A percentile compares a stretch with the other conserved stretches of the same genome.
These are phyloP conservation scores for Chrysophaeum taylorii DNA, from an alignment of 352 stramenopile genomes.

Conservation along the genomic window DNA sequence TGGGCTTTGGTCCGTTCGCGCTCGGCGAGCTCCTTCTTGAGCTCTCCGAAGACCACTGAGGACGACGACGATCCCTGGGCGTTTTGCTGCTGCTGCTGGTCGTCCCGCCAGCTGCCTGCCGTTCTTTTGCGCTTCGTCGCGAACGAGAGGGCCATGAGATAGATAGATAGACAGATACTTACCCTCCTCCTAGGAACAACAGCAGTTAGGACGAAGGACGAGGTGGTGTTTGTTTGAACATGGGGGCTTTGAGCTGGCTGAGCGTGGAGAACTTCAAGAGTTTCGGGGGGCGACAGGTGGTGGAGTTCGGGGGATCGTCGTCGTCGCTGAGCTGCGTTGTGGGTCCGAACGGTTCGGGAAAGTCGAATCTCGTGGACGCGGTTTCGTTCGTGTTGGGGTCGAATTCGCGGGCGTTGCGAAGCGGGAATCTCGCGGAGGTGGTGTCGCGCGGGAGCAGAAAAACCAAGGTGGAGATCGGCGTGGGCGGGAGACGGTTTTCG, in stretches of 20 bases:
- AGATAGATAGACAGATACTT: no score
- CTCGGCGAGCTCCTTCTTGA: not conserved
- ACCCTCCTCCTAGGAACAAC: no score
- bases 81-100: not conserved
- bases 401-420: constrained; percentile 85
- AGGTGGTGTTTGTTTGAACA: no score
- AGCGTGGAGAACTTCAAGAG: constrained; percentile 99
- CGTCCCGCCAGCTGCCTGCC: not conserved
- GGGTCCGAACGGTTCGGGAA: constrained; percentile 87
- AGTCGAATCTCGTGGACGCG: constrained; percentile 83
- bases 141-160: no score
- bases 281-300: constrained; percentile 79
- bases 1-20: not conserved
- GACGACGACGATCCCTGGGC: not conserved
- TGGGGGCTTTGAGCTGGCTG: no score
- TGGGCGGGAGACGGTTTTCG: constrained; percentile 74
- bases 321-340: constrained; percentile 97
- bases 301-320: constrained; percentile 92
- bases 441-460: constrained; percentile 9
- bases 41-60: not conserved
- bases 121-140: not conserved
- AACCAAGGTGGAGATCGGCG: constrained; percentile 28
- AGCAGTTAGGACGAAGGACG: no score
- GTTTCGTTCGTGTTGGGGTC: constrained; percentile 97
- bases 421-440: constrained; percentile 87